A percentile compares a stretch with the other conserved stretches of the same genome.
phyloP scores from a whole-genome alignment of 768 basidiomycete species.

The Hirschioporus abietinus region DNA sequence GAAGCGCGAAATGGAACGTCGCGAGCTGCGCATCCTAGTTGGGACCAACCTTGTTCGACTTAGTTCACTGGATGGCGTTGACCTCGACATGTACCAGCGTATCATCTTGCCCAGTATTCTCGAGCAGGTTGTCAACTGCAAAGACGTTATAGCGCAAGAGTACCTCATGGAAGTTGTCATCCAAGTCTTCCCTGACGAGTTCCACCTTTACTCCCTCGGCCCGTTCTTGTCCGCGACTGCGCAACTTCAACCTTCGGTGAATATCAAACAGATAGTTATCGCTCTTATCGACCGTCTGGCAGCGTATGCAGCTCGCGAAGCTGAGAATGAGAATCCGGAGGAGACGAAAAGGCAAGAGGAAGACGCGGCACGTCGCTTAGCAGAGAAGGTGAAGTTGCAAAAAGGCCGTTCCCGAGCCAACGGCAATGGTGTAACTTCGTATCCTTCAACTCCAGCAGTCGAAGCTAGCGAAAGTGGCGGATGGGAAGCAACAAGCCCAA shows the following conservation, averaged over 20 bases:
- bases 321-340: constrained; percentile 93
- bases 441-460: constrained; percentile 27
- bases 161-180: constrained; percentile 99
- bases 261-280: constrained; percentile 98
- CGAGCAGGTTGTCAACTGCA: constrained; percentile 97
- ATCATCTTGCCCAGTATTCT: constrained; percentile 88
- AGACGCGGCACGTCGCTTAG: constrained; percentile 81
- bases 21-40: constrained; percentile 91
- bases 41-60: constrained; percentile 96
- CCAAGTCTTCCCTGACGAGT: constrained; percentile 98
- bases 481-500: constrained; percentile 15
- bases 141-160: constrained; percentile 98
- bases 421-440: constrained; percentile 27
- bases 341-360: constrained; percentile 93
- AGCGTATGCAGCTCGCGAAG: constrained; percentile 93
- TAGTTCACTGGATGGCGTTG: constrained; percentile 94
- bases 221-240: constrained; percentile 96
- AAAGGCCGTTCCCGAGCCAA: constrained; percentile 59
- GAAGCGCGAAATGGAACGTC: constrained; percentile 93
- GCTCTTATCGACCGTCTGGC: constrained; percentile 95
- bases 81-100: constrained; percentile 83
- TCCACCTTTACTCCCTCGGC: constrained; percentile 92
- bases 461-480: constrained; percentile 25
- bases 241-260: constrained; percentile 94
- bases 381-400: constrained; percentile 77